Evolutionary conservation across 108 stramenopile genomes (phyloP).

Genomic region (Cyclotella kingstonii): DNA sequence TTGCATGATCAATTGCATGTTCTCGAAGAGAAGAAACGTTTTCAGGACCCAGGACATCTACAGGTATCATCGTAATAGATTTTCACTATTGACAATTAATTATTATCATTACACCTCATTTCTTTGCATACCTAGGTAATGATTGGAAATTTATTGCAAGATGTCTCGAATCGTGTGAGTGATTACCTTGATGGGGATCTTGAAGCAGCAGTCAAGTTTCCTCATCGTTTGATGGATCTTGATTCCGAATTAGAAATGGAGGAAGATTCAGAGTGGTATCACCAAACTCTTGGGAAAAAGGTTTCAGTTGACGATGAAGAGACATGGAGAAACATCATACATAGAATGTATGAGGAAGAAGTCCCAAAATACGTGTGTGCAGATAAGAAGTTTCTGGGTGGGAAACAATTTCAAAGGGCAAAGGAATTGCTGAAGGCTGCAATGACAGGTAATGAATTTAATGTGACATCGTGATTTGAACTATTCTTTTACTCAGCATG

Average conservation of each 20-base stretch:
- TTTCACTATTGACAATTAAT: too few relatives aligned
- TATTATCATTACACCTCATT: too few relatives aligned
- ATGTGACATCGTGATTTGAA: not conserved
- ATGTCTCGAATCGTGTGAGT: slow-evolving; percentile 48
- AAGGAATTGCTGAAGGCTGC: slow-evolving; percentile 45
- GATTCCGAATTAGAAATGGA: slow-evolving; percentile 64
- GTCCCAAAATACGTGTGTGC: slow-evolving; percentile 47
- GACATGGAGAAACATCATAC: slow-evolving; percentile 54
- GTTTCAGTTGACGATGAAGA: slow-evolving; percentile 51
- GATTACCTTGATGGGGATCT: slow-evolving; percentile 70
- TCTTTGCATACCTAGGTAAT: slow-evolving; percentile 6
- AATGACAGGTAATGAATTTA: slow-evolving; percentile 45
- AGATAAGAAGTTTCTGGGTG: slow-evolving; percentile 61
- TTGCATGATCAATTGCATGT: slow-evolving; percentile 40
- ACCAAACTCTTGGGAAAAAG: slow-evolving; percentile 31
- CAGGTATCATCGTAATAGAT: too few relatives aligned
- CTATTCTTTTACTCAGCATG: not conserved
- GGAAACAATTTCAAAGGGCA: slow-evolving; percentile 74
- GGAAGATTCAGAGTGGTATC: slow-evolving; percentile 65
- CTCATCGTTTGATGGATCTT: slow-evolving; percentile 50
- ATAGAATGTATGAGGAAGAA: slow-evolving; percentile 33
- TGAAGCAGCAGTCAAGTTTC: slow-evolving; percentile 51
- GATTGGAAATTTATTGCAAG: slow-evolving; percentile 47
- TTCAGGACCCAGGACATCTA: slow-evolving; percentile 43
- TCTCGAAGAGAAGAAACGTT: slow-evolving; percentile 49